These are phyloP conservation scores for Trichosanthes cucumerina DNA, from an alignment of 306 rosid genomes.

Conservation along the genomic window DNA sequence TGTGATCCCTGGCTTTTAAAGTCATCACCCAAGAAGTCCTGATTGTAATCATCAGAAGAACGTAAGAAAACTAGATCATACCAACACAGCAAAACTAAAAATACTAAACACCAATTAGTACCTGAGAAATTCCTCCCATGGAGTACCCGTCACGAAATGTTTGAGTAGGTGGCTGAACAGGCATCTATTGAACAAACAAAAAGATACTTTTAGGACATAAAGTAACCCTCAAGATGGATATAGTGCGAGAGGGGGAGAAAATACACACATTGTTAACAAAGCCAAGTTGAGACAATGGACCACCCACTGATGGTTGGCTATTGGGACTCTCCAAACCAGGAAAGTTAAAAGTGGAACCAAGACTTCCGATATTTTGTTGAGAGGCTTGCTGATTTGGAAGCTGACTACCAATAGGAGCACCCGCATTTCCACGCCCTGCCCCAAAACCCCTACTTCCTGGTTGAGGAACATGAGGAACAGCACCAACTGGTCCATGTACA, in stretches of 20 bases:
- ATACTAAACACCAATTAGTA: conserved; percentile 13
- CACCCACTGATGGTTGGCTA: conserved; percentile 95
- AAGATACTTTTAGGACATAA: conserved; percentile 16
- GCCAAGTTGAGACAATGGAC: conserved; percentile 94
- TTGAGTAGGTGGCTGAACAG: conserved; percentile 74
- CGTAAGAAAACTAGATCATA: conserved; percentile 6
- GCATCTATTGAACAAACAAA: conserved; percentile 45
- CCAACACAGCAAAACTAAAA: conserved; percentile 6
- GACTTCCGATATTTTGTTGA: conserved; percentile 65
- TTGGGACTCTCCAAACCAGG: conserved; percentile 80
- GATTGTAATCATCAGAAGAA: neutral
- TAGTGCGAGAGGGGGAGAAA: neutral
- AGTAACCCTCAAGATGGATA: neutral
- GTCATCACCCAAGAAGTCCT: conserved; percentile 99
- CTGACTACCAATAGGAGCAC: conserved; percentile 81
- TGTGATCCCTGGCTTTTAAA: conserved; percentile 99
- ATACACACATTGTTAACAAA: conserved; percentile 72
- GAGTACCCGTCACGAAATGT: conserved; percentile 88
- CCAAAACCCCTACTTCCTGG: conserved; percentile 95
- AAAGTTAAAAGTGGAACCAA: conserved; percentile 73
- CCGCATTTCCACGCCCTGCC: conserved; percentile 77
- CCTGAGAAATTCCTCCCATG: conserved; percentile 95
- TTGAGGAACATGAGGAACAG: conserved; percentile 94
- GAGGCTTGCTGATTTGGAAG: conserved; percentile 83
- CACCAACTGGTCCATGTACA: conserved; percentile 97